Conservation (phyloP, 2,329 filamentous ascomycete genomes). For the Colletotrichum orbiculare region DNA sequence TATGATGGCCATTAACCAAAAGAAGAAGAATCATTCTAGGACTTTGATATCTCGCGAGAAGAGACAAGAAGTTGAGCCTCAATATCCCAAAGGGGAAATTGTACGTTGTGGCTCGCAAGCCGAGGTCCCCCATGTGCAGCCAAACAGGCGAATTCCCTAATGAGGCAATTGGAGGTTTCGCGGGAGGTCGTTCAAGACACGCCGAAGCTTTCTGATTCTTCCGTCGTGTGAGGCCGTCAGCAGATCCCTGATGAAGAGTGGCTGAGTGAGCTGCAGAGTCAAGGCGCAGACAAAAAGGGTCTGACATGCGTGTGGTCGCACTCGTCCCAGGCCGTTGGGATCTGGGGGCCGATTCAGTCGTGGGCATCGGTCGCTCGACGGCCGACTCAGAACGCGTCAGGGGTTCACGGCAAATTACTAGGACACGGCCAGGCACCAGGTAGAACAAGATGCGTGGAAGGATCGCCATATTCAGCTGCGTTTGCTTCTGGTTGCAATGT, state of each 20-base stretch:
- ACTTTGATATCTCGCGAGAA: not conserved
- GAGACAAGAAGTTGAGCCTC: constrained; percentile 10
- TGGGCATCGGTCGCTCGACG: not conserved
- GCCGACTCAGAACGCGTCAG: too few species aligned
- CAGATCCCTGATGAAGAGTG: constrained; percentile 6
- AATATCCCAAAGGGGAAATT: constrained; percentile 9
- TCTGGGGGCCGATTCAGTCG: not conserved
- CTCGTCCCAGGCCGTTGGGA: not conserved
- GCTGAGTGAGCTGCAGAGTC: not conserved
- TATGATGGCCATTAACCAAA: not conserved
- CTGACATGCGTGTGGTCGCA: too few species aligned
- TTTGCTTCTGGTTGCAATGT: too few species aligned
- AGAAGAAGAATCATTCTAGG: too few species aligned
- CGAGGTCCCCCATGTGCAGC: not conserved
- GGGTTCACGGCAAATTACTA: too few species aligned
- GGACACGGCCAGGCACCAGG: not conserved
- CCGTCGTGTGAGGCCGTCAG: not conserved
- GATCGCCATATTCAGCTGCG: too few species aligned
- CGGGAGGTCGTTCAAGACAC: constrained; percentile 8
- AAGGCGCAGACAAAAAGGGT: too few species aligned
- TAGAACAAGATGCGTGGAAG: not conserved
- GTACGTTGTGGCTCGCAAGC: constrained; percentile 7
- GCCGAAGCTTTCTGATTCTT: not conserved
- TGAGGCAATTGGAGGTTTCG: constrained; percentile 9
- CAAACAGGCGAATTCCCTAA: constrained; percentile 1